Percentiles rank a stretch among this genome's conserved stretches.
These are phyloP conservation scores for Aspergillus asperescens DNA, from an alignment of 495 filamentous ascomycete genomes.

Conservation along the genomic window DNA sequence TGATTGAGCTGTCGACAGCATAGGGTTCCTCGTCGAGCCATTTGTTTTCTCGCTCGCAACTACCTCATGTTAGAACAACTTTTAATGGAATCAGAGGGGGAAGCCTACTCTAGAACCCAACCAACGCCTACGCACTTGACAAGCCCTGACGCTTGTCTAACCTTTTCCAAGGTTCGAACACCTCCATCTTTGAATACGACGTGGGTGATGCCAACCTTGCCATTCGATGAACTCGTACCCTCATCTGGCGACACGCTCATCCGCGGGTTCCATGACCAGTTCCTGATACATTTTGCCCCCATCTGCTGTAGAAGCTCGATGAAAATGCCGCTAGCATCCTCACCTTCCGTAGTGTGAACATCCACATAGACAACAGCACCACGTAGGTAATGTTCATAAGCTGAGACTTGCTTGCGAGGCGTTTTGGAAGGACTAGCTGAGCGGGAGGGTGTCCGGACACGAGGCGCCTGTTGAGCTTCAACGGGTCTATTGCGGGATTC, in stretches of 20 bases:
- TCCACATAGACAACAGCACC: conserved; percentile 87
- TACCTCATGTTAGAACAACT: conserved; percentile 33
- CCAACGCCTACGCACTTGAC: conserved; percentile 81
- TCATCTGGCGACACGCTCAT: conserved; percentile 35
- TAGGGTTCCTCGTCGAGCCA: conserved; percentile 70
- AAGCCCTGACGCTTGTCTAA: conserved; percentile 63
- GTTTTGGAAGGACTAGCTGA: conserved; percentile 27
- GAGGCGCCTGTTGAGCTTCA: neutral
- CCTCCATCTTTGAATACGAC: conserved; percentile 94
- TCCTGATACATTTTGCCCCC: conserved; percentile 77
- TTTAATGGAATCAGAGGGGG: conserved; percentile 12
- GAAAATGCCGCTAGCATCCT: conserved; percentile 80
- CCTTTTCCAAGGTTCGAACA: conserved; percentile 81
- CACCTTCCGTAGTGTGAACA: conserved; percentile 85
- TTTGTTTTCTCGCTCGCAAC: conserved; percentile 72
- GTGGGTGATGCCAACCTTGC: conserved; percentile 82
- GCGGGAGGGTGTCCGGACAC: conserved; percentile 16
- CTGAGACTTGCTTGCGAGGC: conserved; percentile 16
- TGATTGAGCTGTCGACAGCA: conserved; percentile 60
- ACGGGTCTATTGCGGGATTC: conserved; percentile 8
- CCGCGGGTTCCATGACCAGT: conserved; percentile 78
- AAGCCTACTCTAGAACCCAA: conserved; percentile 78
- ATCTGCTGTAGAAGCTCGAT: conserved; percentile 74
- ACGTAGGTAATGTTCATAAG: conserved; percentile 40
- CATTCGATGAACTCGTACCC: conserved; percentile 27